Conservation (phyloP, 2,329 filamentous ascomycete species). For the Diaporthe ilicicola region DNA sequence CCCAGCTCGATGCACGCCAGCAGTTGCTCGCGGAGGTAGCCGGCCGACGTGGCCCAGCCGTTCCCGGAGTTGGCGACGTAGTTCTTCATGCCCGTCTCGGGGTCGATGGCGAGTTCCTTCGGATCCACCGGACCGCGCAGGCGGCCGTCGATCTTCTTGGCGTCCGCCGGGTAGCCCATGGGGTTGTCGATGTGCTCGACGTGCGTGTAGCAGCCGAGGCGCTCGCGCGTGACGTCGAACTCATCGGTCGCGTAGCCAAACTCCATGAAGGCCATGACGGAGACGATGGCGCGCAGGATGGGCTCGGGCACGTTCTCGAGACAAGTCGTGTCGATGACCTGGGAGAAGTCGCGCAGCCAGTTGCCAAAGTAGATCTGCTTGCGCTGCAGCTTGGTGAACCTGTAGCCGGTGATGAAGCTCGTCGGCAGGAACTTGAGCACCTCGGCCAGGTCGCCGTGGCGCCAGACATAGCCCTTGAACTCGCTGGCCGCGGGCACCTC, state of each 20-base stretch:
- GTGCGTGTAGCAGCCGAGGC: conserved; percentile 58
- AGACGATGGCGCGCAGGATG: conserved; percentile 62
- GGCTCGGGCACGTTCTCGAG: conserved; percentile 61
- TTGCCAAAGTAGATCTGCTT: conserved; percentile 45
- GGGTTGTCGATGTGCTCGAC: conserved; percentile 64
- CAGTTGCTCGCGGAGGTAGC: conserved; percentile 41
- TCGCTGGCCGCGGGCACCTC: conserved; percentile 47
- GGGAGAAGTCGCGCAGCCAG: conserved; percentile 55
- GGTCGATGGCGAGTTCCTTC: conserved; percentile 42
- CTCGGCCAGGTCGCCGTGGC: conserved; percentile 50
- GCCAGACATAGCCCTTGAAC: conserved; percentile 52
- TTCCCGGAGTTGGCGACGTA: conserved; percentile 42
- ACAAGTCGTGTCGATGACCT: conserved; percentile 64
- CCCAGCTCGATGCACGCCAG: conserved; percentile 39
- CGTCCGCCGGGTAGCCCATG: conserved; percentile 43
- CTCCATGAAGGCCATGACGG: conserved; percentile 63
- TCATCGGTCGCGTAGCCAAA: conserved; percentile 65
- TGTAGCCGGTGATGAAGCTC: conserved; percentile 48
- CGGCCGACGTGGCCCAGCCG: conserved; percentile 42
- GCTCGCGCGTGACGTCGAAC: conserved; percentile 63
- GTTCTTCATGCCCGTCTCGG: conserved; percentile 44
- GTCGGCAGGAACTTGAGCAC: conserved; percentile 47
- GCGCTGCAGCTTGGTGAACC: conserved; percentile 49
- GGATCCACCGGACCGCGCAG: conserved; percentile 42
- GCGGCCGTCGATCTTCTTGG: conserved; percentile 40